A percentile compares a stretch with the other conserved stretches of the same genome.
phyloP scores from a whole-genome alignment of 2,329 filamentous ascomycete genomes.

The Talaromyces sp. region DNA sequence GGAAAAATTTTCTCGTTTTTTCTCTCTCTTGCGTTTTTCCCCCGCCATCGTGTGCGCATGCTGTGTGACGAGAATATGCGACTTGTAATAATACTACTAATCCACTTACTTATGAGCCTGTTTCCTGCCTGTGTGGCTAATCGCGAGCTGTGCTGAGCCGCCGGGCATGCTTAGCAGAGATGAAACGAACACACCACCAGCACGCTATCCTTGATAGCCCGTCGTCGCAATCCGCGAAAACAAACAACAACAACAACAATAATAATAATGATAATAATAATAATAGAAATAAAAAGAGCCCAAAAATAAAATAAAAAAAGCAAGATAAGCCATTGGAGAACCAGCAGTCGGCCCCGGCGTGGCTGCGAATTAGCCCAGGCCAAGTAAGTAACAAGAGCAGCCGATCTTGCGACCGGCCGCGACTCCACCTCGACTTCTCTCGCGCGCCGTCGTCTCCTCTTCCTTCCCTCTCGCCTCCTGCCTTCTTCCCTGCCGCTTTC shows the following conservation, averaged over 20 bases:
- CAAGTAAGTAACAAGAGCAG: not conserved
- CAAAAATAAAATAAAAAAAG: not conserved
- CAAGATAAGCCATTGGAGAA: not conserved
- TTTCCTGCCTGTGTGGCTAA: not conserved
- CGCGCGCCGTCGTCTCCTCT: constrained; percentile 8
- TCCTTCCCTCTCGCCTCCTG: constrained; percentile 1
- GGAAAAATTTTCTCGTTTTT: constrained; percentile 4
- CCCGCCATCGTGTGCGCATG: not conserved
- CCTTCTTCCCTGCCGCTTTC: not conserved
- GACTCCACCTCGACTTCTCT: not conserved
- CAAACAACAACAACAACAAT: not conserved
- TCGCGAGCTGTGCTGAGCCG: not conserved
- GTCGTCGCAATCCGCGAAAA: no score
- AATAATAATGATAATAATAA: not conserved
- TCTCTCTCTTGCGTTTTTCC: constrained; percentile 4
- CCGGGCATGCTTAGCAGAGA: not conserved
- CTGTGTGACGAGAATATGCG: not conserved
- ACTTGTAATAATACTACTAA: no score
- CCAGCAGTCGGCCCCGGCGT: not conserved
- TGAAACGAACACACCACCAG: not conserved
- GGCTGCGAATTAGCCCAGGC: not conserved
- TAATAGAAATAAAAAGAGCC: not conserved
- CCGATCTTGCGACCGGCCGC: not conserved
- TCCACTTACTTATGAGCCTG: not conserved
- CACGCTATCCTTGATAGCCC: not conserved